A percentile compares a stretch with the other conserved stretches of the same genome.
Conservation (phyloP, 2,329 filamentous ascomycete genomes). For the Colletotrichum destructivum region DNA sequence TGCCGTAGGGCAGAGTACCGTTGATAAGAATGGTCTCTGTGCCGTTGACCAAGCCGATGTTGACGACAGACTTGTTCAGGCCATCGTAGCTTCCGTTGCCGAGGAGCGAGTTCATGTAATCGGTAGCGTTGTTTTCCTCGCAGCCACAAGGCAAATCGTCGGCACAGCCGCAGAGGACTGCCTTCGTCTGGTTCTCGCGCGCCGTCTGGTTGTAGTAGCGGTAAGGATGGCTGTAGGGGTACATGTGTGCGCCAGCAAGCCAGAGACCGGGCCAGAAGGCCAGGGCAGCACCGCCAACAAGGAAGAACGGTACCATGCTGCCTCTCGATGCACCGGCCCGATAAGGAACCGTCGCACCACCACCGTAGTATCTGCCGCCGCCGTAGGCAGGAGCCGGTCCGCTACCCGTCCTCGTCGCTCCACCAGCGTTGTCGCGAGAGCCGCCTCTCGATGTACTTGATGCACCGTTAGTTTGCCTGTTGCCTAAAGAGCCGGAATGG, state of each 20-base stretch:
- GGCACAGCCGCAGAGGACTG: slow-evolving; percentile 74
- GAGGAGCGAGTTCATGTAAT: slow-evolving; percentile 74
- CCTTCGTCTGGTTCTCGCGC: slow-evolving; percentile 70
- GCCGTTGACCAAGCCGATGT: slow-evolving; percentile 66
- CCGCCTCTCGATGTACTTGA: slow-evolving; percentile 28
- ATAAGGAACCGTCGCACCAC: slow-evolving; percentile 76
- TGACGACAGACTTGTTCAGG: slow-evolving; percentile 74
- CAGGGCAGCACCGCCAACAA: slow-evolving; percentile 64
- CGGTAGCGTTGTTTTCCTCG: slow-evolving; percentile 56
- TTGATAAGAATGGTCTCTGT: slow-evolving; percentile 79
- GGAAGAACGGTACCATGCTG: slow-evolving; percentile 63
- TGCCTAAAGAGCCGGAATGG: neutral
- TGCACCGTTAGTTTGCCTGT: neutral
- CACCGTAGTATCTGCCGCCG: slow-evolving; percentile 76
- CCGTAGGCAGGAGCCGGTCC: slow-evolving; percentile 72
- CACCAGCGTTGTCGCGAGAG: slow-evolving; percentile 58
- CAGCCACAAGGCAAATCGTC: slow-evolving; percentile 67
- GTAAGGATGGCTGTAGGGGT: slow-evolving; percentile 73
- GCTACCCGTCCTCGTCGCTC: slow-evolving; percentile 69
- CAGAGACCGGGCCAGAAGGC: slow-evolving; percentile 77
- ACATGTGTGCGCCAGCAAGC: slow-evolving; percentile 65
- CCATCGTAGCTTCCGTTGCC: slow-evolving; percentile 69
- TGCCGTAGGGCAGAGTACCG: slow-evolving; percentile 81
- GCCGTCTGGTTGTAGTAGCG: slow-evolving; percentile 62
- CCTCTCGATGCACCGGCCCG: slow-evolving; percentile 58